Conservation (phyloP, 768 basidiomycete species). For the Boletus subcaerulescens region DNA sequence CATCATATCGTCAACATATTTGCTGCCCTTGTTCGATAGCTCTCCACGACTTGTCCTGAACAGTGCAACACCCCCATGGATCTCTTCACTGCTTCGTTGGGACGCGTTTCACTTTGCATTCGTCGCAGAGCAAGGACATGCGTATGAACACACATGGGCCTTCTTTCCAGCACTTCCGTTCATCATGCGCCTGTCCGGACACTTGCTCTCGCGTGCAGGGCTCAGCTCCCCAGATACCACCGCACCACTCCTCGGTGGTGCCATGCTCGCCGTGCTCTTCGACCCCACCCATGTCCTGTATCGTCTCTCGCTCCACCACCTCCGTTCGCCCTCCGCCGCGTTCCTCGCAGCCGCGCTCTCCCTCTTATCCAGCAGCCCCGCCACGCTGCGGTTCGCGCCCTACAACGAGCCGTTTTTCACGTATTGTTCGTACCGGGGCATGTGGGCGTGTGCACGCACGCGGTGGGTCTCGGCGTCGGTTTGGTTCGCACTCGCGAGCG, state of each 20-base stretch:
- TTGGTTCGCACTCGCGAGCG: slow-evolving; percentile 59
- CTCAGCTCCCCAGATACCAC: slow-evolving; percentile 6
- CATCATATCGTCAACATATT: slow-evolving; percentile 16
- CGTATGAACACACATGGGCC: slow-evolving; percentile 82
- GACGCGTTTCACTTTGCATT: slow-evolving; percentile 79
- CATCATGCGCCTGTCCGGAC: slow-evolving; percentile 44
- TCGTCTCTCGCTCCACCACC: slow-evolving; percentile 55
- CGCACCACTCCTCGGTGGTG: slow-evolving; percentile 36
- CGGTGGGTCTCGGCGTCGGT: slow-evolving; percentile 57
- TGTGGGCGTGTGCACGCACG: slow-evolving; percentile 29
- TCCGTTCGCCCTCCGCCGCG: slow-evolving; percentile 56
- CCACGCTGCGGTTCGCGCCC: slow-evolving; percentile 63
- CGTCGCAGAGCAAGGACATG: slow-evolving; percentile 57
- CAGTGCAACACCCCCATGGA: slow-evolving; percentile 12
- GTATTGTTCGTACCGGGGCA: slow-evolving; percentile 62
- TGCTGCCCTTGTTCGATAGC: slow-evolving; percentile 25
- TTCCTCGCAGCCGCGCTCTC: slow-evolving; percentile 63
- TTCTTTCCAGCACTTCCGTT: slow-evolving; percentile 73
- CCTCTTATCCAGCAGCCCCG: slow-evolving; percentile 78
- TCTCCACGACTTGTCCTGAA: slow-evolving; percentile 25
- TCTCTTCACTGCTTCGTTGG: slow-evolving; percentile 66
- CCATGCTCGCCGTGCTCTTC: slow-evolving; percentile 37
- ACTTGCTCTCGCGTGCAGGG: slow-evolving; percentile 15
- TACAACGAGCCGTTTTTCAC: slow-evolving; percentile 90
- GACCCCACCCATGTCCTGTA: slow-evolving; percentile 50